Percentiles rank a stretch among this genome's conserved stretches.
phyloP scores from a whole-genome alignment of 495 filamentous ascomycete genomes.

The Hypoxylon fuscum region DNA sequence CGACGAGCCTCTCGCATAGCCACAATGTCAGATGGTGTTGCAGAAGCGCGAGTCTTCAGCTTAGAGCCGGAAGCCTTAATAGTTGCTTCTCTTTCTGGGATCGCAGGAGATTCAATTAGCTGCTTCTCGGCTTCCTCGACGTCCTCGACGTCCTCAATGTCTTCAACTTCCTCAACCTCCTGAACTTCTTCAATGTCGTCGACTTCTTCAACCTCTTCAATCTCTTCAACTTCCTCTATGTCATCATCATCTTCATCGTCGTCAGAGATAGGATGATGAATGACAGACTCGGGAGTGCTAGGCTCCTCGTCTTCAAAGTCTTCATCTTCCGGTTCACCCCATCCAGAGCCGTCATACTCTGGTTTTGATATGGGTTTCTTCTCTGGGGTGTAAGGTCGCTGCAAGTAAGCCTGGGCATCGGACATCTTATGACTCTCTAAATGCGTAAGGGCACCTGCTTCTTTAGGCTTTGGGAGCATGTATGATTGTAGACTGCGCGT shows the following conservation, averaged over 20 bases:
- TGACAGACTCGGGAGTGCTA: slow-evolving; percentile 92
- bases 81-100: slow-evolving; percentile 88
- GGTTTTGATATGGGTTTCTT: slow-evolving; percentile 63
- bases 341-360: slow-evolving; percentile 64
- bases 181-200: slow-evolving; percentile 51
- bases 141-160: slow-evolving; percentile 46
- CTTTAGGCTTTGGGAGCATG: slow-evolving; percentile 53
- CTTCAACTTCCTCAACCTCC: slow-evolving; percentile 39
- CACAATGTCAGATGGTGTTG: slow-evolving; percentile 83
- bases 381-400: slow-evolving; percentile 72
- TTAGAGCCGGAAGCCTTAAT: slow-evolving; percentile 85
- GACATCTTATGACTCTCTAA: slow-evolving; percentile 56
- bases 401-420: slow-evolving; percentile 59
- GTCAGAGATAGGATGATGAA: slow-evolving; percentile 73
- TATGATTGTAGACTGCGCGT: slow-evolving; percentile 53
- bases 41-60: slow-evolving; percentile 89
- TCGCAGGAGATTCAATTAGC: slow-evolving; percentile 61
- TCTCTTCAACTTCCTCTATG: slow-evolving; percentile 41
- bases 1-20: slow-evolving; percentile 89
- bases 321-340: slow-evolving; percentile 58
- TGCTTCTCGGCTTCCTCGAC: slow-evolving; percentile 42
- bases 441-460: slow-evolving; percentile 38
- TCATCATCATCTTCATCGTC: slow-evolving; percentile 53
- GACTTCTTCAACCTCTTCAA: slow-evolving; percentile 42
- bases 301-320: slow-evolving; percentile 71